Evolutionary conservation across 768 basidiomycete species (phyloP), one percentile per base, ranked within the genome.

Genomic region (Hortiboletus campestris): DNA sequence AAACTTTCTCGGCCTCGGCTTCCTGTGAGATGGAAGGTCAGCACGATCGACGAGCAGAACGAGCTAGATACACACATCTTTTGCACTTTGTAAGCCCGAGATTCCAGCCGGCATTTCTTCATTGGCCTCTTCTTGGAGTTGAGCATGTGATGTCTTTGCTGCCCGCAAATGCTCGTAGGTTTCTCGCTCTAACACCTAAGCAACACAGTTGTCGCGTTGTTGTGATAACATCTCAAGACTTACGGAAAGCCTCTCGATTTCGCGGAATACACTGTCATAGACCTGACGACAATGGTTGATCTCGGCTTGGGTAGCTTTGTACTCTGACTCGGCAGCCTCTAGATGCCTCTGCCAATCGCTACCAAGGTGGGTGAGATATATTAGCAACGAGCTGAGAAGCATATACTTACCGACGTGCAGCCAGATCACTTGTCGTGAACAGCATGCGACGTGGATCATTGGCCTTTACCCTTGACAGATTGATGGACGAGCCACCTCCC

Each of bases 81-180:
- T 81, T 6, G 78, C 81, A 12, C 70, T 75, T 55, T 85, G 75
- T 14, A 89, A 72, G 14, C 78, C 80, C 20, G 79, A 74, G n/a
- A 89, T 75, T 61, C 80, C 79, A 8, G 80, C 81, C 2, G 88
- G 86, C 67, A 87, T 73, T 13, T 88, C 86, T 19, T 89, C 86
- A 53, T 86, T 88, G 13, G 79, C 78, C 57, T 88, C 86, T 35
- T 79, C 73, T 58, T 85, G 80, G 17, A 88, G 65, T 20, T 71
- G 70, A 31, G 65, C 62, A 39, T 81, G 69, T 2, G 58, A 61
- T 8, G 57, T 34, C 65, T 76, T 83, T 31, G 76, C 74, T 7
- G 45, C 45, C 36, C 71, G 65, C 51, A 67, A 55, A 25, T n/a
- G 49, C 13, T 68, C 72, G 17, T 65, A 36, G 42, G 66, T 57